Evolutionary conservation across 768 basidiomycete genomes (phyloP), one percentile per base, ranked within the genome.

Genomic region (Russula sp.): DNA sequence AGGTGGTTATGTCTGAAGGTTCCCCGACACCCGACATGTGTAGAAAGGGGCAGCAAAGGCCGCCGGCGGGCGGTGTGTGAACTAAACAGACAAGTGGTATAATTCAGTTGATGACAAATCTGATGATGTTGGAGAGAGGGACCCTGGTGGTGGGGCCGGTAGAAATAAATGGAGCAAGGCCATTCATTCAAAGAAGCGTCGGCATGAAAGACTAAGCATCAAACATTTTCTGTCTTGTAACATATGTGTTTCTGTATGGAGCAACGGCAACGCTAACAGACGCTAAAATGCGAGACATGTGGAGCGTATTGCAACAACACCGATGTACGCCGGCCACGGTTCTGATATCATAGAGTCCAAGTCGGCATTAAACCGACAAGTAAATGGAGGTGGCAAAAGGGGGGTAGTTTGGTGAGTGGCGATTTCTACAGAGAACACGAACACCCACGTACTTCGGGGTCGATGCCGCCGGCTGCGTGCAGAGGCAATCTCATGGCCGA

Each of bases 281-380:
- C 77, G 70, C 79, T 83, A 61, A 81, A 81, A 66, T 0, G 79
- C 79, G n/a, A 83, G 71, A 4, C 77, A 77, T 8, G 80, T 66
- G 8, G 80, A 74, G 56, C 83, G 70, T 41, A 79, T 66, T 11
- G 74, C 74, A 11, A 84, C 76, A 22, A 82, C 77, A 35, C 82
- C 83, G 18, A 82, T 75, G 35, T 79, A 79, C 81, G n/a, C 77
- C 80, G 1, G 74, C 82, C 67, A 85, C 83, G 7, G 82, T 81
- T 16, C 75, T 77, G 20, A 67, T 14, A 47, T 7, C 16, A 7
- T 4, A 22, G 41, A 5, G 41, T 7, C 42, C 46, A 14, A 6
- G 14, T 47, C 5, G 14, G 46, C 14, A 14, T 25, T 25, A 16
- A 47, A 14, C 16, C 13, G 11, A 47, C 46, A 47, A 14, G 7